phyloP scores from a whole-genome alignment of 305 asterid genomes.

The Ilex paraguariensis region DNA sequence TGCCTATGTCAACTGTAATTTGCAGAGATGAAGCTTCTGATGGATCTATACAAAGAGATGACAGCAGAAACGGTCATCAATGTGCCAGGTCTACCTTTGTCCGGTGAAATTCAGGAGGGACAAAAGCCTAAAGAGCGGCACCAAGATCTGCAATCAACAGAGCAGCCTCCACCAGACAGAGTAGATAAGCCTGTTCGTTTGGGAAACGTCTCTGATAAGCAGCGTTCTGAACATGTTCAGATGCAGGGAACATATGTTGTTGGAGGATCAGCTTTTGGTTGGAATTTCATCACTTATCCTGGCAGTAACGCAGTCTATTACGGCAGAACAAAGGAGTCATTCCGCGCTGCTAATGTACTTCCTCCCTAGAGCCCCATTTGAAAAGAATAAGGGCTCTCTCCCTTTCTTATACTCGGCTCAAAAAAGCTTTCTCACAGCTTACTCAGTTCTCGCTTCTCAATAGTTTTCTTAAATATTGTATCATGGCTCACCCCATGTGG shows the following conservation, averaged over 20 bases:
- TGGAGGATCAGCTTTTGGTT: conserved; percentile 87
- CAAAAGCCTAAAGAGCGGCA: conserved; percentile 7
- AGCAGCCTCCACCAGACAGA: conserved; percentile 17
- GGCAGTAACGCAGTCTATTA: conserved; percentile 39
- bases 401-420: too few relatives aligned
- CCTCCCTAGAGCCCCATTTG: not conserved
- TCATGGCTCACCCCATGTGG: too few relatives aligned
- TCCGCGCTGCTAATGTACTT: conserved; percentile 35
- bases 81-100: not conserved
- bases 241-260: conserved; percentile 42
- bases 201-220: conserved; percentile 17
- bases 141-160: conserved; percentile 17
- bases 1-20: not conserved
- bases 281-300: conserved; percentile 68
- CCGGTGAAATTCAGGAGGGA: too few relatives aligned
- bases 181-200: conserved; percentile 8
- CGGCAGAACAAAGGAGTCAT: conserved; percentile 68
- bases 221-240: conserved; percentile 18
- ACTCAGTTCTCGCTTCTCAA: too few relatives aligned
- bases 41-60: conserved; percentile 63
- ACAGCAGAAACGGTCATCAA: conserved; percentile 24
- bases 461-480: too few relatives aligned
- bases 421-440: too few relatives aligned
- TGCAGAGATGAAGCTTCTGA: conserved; percentile 67
- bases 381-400: too few relatives aligned